These are phyloP conservation scores for Albugo candida DNA, from an alignment of 352 stramenopile genomes.

Conservation along the genomic window DNA sequence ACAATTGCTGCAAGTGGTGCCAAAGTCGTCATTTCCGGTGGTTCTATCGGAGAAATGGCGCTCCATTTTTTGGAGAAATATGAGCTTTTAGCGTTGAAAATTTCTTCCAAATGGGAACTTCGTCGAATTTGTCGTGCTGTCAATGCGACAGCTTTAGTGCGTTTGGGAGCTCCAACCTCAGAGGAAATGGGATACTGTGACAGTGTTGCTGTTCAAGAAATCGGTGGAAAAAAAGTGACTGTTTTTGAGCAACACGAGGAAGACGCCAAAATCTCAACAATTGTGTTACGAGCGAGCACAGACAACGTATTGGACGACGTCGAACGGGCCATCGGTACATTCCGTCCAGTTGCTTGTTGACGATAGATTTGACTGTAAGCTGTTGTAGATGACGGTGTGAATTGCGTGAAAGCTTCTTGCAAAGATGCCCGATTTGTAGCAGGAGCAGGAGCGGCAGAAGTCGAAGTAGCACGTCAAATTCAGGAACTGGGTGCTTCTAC, in stretches of 20 bases:
- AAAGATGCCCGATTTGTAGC: constrained; percentile 90
- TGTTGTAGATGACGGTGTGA: constrained; percentile 89
- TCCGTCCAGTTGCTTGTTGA: background rate
- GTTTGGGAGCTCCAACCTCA: constrained; percentile 89
- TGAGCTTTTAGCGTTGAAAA: constrained; percentile 92
- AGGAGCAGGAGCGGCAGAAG: constrained; percentile 89
- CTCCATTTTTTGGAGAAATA: constrained; percentile 99
- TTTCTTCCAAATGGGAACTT: constrained; percentile 98
- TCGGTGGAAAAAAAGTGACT: constrained; percentile 92
- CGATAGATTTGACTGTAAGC: constrained; percentile 1
- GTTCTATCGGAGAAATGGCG: constrained; percentile 97
- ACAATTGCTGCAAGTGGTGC: constrained; percentile 90
- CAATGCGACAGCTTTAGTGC: constrained; percentile 92
- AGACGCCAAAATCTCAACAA: constrained; percentile 90
- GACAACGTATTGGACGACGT: constrained; percentile 96
- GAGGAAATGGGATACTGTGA: constrained; percentile 97
- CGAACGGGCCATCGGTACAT: constrained; percentile 84
- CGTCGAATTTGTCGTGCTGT: constrained; percentile 92
- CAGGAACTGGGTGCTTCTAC: constrained; percentile 88
- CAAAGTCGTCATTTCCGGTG: constrained; percentile 91
- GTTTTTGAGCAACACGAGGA: constrained; percentile 90
- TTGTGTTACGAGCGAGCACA: constrained; percentile 88
- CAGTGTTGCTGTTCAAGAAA: constrained; percentile 85
- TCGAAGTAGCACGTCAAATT: constrained; percentile 90
- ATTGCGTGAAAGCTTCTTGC: constrained; percentile 90